These are phyloP conservation scores for Myriosclerotinia scirpicola DNA, from an alignment of 2,329 filamentous ascomycete species.

Conservation along the genomic window DNA sequence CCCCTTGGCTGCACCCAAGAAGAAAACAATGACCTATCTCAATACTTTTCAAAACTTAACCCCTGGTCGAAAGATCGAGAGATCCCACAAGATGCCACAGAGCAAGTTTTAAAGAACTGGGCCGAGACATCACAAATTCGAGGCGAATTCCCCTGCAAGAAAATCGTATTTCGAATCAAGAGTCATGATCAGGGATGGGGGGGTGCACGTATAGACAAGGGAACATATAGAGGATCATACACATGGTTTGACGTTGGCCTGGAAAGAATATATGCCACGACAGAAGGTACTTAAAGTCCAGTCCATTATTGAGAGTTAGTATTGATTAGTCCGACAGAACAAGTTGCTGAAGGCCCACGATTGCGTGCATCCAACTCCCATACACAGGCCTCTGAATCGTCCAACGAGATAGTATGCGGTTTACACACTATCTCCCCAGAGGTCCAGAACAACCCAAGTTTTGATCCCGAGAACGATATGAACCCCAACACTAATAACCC, in stretches of 20 bases:
- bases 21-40: conserved; percentile 15
- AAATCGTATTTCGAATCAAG: conserved; percentile 59
- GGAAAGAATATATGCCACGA: conserved; percentile 52
- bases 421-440: conserved; percentile 44
- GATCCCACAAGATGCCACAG: conserved; percentile 27
- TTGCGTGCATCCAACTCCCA: conserved; percentile 13
- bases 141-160: conserved; percentile 52
- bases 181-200: conserved; percentile 62
- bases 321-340: not conserved
- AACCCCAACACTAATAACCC: conserved; percentile 4
- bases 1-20: conserved; percentile 33
- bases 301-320: not conserved
- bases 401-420: conserved; percentile 36
- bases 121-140: conserved; percentile 24
- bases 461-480: not conserved
- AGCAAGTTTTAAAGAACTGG: conserved; percentile 32
- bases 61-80: conserved; percentile 26
- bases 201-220: conserved; percentile 37
- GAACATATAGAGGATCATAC: conserved; percentile 51
- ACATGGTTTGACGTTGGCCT: conserved; percentile 66
- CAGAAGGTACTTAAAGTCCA: conserved; percentile 27
- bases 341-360: conserved; percentile 1
- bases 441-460: conserved; percentile 16
- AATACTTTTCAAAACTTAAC: conserved; percentile 24
- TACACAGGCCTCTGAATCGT: not conserved